Percentiles rank a stretch among this genome's conserved stretches.
These are phyloP conservation scores for Dalbergia oliveri DNA, from an alignment of 306 rosid species.

Conservation along the genomic window DNA sequence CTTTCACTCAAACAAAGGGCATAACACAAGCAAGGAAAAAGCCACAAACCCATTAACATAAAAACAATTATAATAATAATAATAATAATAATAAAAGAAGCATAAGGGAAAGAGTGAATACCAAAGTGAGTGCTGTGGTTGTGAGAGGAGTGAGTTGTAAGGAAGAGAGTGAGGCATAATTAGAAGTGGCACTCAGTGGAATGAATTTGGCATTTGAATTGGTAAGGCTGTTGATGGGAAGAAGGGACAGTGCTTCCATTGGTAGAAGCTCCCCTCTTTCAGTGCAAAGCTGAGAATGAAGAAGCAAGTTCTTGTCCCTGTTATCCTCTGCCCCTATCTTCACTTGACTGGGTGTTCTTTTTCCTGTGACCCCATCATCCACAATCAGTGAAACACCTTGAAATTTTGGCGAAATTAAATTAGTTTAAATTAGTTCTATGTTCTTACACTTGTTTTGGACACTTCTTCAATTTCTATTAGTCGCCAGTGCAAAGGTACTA, in stretches of 20 bases:
- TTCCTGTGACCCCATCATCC: not conserved
- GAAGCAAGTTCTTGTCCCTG: not conserved
- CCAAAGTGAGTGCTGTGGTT: conserved; percentile 45
- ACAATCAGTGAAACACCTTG: not conserved
- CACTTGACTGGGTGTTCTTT: not conserved
- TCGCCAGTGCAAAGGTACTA: too few species aligned
- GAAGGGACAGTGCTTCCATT: conserved; percentile 81
- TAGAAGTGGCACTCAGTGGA: conserved; percentile 27
- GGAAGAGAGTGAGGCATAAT: conserved; percentile 52
- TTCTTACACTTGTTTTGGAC: too few species aligned
- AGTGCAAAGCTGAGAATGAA: not conserved
- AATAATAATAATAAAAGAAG: not conserved
- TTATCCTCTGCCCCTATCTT: not conserved
- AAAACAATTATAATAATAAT: not conserved
- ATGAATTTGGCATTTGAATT: conserved; percentile 42
- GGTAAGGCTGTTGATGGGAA: conserved; percentile 61
- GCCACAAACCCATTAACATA: not conserved
- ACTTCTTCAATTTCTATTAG: too few species aligned
- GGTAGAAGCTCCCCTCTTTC: not conserved
- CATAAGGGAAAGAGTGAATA: conserved; percentile 44
- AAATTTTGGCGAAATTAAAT: not conserved
- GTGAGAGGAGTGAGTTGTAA: conserved; percentile 48
- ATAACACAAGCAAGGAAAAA: conserved; percentile 14
- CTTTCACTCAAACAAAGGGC: not conserved
- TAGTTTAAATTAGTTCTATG: too few species aligned